Evolutionary conservation across 2,329 filamentous ascomycete genomes (phyloP).

Genomic region (Aureobasidium sp.): DNA sequence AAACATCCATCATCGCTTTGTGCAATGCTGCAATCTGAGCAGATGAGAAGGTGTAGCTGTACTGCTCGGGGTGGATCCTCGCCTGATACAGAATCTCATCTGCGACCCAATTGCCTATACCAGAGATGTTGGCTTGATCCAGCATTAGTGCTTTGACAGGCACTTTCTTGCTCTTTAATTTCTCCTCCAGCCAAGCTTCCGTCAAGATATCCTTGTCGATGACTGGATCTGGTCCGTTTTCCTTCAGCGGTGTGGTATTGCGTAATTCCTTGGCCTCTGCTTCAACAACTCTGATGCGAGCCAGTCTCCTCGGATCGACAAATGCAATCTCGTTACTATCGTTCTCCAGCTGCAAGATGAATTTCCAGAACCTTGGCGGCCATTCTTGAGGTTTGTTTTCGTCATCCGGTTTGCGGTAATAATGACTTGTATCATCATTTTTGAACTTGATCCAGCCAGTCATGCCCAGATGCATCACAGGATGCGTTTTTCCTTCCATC

Average conservation of each 20-base stretch:
- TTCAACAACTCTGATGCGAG: constrained; percentile 72
- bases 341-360: constrained; percentile 53
- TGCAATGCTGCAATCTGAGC: constrained; percentile 66
- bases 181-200: constrained; percentile 63
- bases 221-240: constrained; percentile 92
- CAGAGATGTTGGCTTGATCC: constrained; percentile 81
- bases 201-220: constrained; percentile 73
- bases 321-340: constrained; percentile 64
- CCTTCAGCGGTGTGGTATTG: constrained; percentile 67
- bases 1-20: constrained; percentile 68
- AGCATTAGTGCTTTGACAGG: constrained; percentile 84
- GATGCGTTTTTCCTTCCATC: constrained; percentile 70
- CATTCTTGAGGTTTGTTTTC: constrained; percentile 50
- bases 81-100: constrained; percentile 92
- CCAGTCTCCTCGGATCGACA: constrained; percentile 73
- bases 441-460: constrained; percentile 82
- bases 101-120: constrained; percentile 95
- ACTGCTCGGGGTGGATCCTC: constrained; percentile 84
- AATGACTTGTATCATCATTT: constrained; percentile 70
- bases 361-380: constrained; percentile 90
- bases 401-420: constrained; percentile 53
- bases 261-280: constrained; percentile 71
- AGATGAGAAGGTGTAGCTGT: constrained; percentile 72
- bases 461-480: constrained; percentile 51
- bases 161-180: constrained; percentile 69